These are phyloP conservation scores for Piromyces finnis DNA, from an alignment of 192 early-diverging fungal genomes.

Conservation along the genomic window DNA sequence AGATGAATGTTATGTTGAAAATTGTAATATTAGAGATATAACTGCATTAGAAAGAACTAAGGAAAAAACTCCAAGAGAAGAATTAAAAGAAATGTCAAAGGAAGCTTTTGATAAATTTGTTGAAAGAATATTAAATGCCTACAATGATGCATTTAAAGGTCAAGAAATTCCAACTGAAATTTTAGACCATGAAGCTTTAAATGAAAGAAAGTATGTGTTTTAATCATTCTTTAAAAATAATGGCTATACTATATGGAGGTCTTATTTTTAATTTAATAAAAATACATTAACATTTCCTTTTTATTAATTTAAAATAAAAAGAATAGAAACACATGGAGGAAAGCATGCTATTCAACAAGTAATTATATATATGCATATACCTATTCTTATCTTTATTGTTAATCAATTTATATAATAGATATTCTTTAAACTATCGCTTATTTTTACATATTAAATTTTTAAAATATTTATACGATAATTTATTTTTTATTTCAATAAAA, in stretches of 20 bases:
- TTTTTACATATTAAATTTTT: too few species aligned
- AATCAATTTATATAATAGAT: too few species aligned
- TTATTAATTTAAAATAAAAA: neutral
- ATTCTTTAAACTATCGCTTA: too few species aligned
- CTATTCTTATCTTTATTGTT: too few species aligned
- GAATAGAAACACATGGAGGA: slow-evolving; percentile 2
- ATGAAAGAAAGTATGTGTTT: neutral
- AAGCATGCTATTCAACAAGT: slow-evolving; percentile 39
- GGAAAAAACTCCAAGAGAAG: neutral
- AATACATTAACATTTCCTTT: too few species aligned
- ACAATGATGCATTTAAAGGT: slow-evolving; percentile 1
- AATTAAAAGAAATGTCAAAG: neutral
- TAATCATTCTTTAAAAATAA: too few species aligned
- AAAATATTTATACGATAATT: too few species aligned
- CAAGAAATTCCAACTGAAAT: slow-evolving; percentile 1
- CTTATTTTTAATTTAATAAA: too few species aligned
- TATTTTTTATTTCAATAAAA: too few species aligned
- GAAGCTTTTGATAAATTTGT: slow-evolving; percentile 6
- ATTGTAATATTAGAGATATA: slow-evolving; percentile 14
- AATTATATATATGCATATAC: too few species aligned
- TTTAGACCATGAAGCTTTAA: slow-evolving; percentile 11
- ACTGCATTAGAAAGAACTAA: slow-evolving; percentile 1
- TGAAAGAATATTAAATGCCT: neutral
- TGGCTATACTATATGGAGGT: too few species aligned
- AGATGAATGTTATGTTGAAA: slow-evolving; percentile 11